Base-by-base conservation (phyloP, 495 filamentous ascomycete genomes). In the Pyrenula aspistea region DNA sequence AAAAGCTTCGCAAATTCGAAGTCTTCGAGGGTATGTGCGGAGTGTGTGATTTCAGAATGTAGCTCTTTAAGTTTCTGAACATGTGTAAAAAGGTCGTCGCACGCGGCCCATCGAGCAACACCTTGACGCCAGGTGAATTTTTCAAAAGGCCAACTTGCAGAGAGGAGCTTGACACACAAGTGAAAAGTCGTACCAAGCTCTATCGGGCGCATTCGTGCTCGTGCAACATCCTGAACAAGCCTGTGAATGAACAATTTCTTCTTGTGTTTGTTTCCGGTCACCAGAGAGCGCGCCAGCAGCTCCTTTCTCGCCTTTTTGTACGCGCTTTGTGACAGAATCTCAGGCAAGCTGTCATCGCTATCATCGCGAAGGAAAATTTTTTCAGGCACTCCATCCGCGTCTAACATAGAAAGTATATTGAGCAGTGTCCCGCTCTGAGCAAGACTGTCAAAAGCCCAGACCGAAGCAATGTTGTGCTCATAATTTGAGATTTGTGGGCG, bases 381-480 rank as follows among this genome's bases (percentile, higher is more conserved):
- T 49, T 61, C 60, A 23, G 60, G 60, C 31, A 63, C 61, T 2
- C 53, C 19, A 48, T 63, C 61, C 12, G 61, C 59, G 59, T 63
- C 61, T 12, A 63, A 49, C 56, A 63, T 59, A 12, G 61, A 63
- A 8, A 63, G 24, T n/a, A 62, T 53, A 50, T 61, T 54, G 19
- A 63, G 49, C 2, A 63, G 56, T 4, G 25, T 25, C 12, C 56
- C 55, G 1, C 56, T 10, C 12, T 24, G 23, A 51, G 55, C 47
- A 10, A 72, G 57, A 20, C 59, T 60, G 31, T 67, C 63, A 51
- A 74, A 64, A 50, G 71, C 63, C 71, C 71, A 74, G 10, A 73
- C 68, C 22, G 71, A 64, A 22, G 67, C 60, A 8, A 74, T 49
- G 8, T 60, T 61, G 54, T 71, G 63, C 12, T 49, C 36, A 62